Evolutionary conservation across 306 rosid species (phyloP).

Genomic region (Vicia faba): DNA sequence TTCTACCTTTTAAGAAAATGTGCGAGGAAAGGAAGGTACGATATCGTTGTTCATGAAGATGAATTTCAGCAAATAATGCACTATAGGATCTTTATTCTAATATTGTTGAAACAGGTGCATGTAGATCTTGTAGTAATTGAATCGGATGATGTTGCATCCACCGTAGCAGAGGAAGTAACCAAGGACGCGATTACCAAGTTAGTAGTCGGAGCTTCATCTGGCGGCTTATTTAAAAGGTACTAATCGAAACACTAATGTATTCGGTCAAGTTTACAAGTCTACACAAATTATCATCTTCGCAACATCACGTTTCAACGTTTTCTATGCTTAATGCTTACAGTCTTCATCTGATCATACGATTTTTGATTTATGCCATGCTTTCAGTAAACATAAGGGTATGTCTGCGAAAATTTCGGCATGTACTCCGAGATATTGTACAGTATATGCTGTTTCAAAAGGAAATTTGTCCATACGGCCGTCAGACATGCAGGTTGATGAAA

Average conservation of each 20-base stretch:
- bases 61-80: conserved; percentile 24
- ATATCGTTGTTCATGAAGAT: conserved; percentile 36
- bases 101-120: conserved; percentile 61
- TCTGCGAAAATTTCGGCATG: conserved; percentile 69
- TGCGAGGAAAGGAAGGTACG: conserved; percentile 73
- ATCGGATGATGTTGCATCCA: conserved; percentile 73
- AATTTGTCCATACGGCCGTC: conserved; percentile 68
- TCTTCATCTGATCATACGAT: conserved; percentile 31
- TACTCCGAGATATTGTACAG: conserved; percentile 74
- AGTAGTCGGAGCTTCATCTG: conserved; percentile 82
- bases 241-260: too few species aligned
- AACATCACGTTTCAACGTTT: not conserved
- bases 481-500: conserved; percentile 48
- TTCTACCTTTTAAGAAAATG: conserved; percentile 78
- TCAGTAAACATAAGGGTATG: conserved; percentile 66
- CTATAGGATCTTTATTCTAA: conserved; percentile 18
- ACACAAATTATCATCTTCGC: too few species aligned
- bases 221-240: conserved; percentile 75
- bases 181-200: conserved; percentile 58
- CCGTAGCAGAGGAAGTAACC: conserved; percentile 73
- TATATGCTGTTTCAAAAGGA: conserved; percentile 83
- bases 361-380: conserved; percentile 30
- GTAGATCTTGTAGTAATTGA: conserved; percentile 68
- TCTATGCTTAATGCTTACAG: not conserved
- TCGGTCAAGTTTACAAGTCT: too few species aligned